A percentile compares a stretch with the other conserved stretches of the same genome.
Evolutionary conservation across 2,329 filamentous ascomycete genomes (phyloP).

Genomic region (Fusarium oligoseptatum): DNA sequence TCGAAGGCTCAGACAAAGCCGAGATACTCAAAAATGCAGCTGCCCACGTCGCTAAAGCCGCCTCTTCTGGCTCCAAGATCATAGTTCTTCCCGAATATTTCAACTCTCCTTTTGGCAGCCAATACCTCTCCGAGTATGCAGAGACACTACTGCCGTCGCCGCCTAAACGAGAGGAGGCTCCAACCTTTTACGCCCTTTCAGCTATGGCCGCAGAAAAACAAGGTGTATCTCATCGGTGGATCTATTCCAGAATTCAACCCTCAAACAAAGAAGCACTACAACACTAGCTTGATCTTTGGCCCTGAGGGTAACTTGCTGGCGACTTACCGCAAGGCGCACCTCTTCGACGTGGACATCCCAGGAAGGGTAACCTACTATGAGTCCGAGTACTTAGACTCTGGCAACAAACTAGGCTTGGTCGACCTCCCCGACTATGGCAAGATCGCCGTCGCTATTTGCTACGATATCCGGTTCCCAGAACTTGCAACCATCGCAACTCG

Average conservation of each 20-base stretch:
- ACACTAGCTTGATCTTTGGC: constrained; percentile 86
- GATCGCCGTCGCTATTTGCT: constrained; percentile 93
- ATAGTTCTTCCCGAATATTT: constrained; percentile 97
- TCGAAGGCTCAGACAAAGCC: constrained; percentile 83
- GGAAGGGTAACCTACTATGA: constrained; percentile 92
- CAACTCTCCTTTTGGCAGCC: constrained; percentile 93
- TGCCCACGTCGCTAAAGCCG: constrained; percentile 84
- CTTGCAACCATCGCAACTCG: constrained; percentile 90
- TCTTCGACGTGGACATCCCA: constrained; percentile 97
- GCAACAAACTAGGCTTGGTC: constrained; percentile 85
- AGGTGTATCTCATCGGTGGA: constrained; percentile 85
- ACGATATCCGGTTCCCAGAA: constrained; percentile 96
- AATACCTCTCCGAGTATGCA: constrained; percentile 90
- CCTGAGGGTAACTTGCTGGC: constrained; percentile 83
- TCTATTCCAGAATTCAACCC: constrained; percentile 85
- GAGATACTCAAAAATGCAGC: constrained; percentile 85
- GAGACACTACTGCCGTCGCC: constrained; percentile 83
- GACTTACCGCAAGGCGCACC: constrained; percentile 89
- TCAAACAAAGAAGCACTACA: constrained; percentile 77
- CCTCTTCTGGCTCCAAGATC: constrained; percentile 79
- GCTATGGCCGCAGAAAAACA: constrained; percentile 80
- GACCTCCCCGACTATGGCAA: constrained; percentile 90
- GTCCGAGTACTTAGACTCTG: constrained; percentile 87
- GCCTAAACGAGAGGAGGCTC: constrained; percentile 75
- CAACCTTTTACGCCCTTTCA: constrained; percentile 86